These are phyloP conservation scores for Picochlorum sp. DNA, from an alignment of 139 green algal species.

Conservation along the genomic window DNA sequence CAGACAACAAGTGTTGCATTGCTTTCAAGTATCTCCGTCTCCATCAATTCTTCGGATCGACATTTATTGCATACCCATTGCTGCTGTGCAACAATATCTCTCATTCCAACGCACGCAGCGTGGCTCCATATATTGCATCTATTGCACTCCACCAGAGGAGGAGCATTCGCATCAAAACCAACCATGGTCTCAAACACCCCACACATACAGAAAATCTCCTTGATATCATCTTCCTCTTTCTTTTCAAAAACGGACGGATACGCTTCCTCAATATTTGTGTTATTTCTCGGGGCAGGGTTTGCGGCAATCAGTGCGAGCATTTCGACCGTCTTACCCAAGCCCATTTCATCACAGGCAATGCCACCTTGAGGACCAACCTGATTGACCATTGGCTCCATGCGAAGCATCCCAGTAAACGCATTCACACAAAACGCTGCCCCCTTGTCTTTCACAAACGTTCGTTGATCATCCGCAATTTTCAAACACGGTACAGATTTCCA, in stretches of 20 bases:
- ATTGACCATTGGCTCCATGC: constrained; percentile 10
- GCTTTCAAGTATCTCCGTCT: constrained; percentile 33
- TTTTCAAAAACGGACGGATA: neutral
- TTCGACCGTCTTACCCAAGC: constrained; percentile 90
- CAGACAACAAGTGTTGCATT: constrained; percentile 84
- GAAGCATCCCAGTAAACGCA: constrained; percentile 32
- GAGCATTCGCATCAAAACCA: neutral
- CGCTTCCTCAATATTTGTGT: constrained; percentile 1
- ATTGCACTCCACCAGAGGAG: constrained; percentile 51
- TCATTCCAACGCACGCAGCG: constrained; percentile 44
- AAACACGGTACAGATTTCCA: constrained; percentile 36
- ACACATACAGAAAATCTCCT: neutral
- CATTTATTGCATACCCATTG: constrained; percentile 46
- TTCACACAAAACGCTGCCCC: constrained; percentile 38
- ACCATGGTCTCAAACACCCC: neutral
- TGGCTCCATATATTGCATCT: constrained; percentile 62
- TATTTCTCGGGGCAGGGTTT: constrained; percentile 31
- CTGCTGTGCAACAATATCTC: constrained; percentile 5
- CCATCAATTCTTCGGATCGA: constrained; percentile 19
- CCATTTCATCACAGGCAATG: constrained; percentile 56
- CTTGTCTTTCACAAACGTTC: neutral
- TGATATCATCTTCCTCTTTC: neutral
- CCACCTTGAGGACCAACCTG: constrained; percentile 21
- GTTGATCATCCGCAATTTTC: neutral
- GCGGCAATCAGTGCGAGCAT: constrained; percentile 71